Base-by-base conservation (phyloP, 495 filamentous ascomycete species). In the Aspergillus cristatus region DNA sequence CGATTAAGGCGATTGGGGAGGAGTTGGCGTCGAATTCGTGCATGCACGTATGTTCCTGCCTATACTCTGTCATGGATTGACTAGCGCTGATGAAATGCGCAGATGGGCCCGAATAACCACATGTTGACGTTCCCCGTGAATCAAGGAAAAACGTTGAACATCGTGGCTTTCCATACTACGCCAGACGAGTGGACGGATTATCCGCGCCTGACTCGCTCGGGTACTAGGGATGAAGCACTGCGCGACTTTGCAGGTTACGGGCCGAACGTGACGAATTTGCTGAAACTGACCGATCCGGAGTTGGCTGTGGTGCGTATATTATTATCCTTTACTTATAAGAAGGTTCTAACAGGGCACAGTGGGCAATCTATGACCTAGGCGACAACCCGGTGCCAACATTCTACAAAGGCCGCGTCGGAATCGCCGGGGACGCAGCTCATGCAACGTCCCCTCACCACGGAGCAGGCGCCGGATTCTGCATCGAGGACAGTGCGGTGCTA, bases 361-460 rank as follows among this genome's bases (percentile, higher is more conserved):
- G 73, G 73, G 74, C 59, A 0, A 62, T 79, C 18, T 79, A 76
- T 37, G 75, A 79, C 48, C 67, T 67, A 44, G 46, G 42, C n/a
- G 59, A 68, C 7, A 34, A 67, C 18, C 73, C 72, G 1, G 53
- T 61, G 5, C 46, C 54, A 0, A 42, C 47, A 2, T 79, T 70
- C 41, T 30, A 45, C 34, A 46, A 50, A 8, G 65, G 60, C 5
- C 48, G 55, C 5, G 46, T 75, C 3, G 60, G 59, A 14, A 37
- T 79, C 16, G 60, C 69, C 4, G 74, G 74, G 0, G 74, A 78
- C 30, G 66, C 67, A 1, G 69, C 69, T 1, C 67, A 73, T 35
- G 65, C 67, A 1, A 48, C 60, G 3, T 51, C 57, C 0, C 68
- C 68, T 7, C 60, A 72, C 42, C 63, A 78, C 2, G 76, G 76